Evolutionary conservation across 768 basidiomycete species (phyloP).

Genomic region (Chalciporus chontae): DNA sequence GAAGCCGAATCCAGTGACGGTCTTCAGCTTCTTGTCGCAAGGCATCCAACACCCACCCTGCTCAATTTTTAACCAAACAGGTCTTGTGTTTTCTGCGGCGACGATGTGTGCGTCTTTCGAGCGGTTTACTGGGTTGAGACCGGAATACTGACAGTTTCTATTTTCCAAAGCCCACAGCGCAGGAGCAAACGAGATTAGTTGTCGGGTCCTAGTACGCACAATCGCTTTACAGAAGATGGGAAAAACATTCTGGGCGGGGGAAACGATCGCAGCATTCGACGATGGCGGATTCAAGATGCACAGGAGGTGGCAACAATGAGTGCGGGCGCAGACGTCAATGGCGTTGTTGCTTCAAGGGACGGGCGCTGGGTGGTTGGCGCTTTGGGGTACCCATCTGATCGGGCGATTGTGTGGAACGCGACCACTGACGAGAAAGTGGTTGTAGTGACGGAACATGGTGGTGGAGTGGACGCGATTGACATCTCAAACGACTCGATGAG

Average conservation of each 20-base stretch:
- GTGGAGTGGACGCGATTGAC: background rate
- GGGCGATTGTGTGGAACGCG: background rate
- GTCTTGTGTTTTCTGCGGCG: too few relatives aligned
- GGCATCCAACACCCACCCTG: too few relatives aligned
- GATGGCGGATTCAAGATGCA: background rate
- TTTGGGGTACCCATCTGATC: background rate
- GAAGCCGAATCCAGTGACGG: too few relatives aligned
- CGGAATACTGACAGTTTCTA: too few relatives aligned
- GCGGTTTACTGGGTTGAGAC: too few relatives aligned
- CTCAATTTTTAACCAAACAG: too few relatives aligned
- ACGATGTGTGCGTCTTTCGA: too few relatives aligned
- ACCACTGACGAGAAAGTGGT: background rate
- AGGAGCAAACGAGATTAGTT: background rate
- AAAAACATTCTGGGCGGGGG: background rate
- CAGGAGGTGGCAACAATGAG: background rate
- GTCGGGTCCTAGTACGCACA: background rate
- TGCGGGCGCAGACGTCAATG: background rate
- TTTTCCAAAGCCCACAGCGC: background rate
- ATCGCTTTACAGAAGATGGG: background rate
- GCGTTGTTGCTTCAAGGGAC: background rate
- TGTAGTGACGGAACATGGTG: background rate
- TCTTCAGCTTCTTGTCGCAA: too few relatives aligned
- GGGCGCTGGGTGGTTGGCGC: background rate
- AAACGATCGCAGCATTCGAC: background rate
- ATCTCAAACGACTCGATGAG: background rate